Base-by-base conservation (phyloP, 192 early-diverging fungal species). In the Pecoramyces ruminantium region DNA sequence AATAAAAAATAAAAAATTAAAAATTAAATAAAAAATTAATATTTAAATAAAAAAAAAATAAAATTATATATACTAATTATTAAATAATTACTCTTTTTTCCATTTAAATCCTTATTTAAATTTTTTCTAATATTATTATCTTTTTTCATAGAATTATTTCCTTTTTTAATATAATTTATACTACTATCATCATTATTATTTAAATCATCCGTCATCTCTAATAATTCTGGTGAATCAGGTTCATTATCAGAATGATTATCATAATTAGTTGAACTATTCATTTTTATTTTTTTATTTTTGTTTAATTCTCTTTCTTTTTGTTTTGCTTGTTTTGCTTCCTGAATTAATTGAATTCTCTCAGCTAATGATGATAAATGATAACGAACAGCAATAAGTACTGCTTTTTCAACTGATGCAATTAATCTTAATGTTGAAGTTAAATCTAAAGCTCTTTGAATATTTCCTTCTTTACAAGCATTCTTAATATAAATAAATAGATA, bases 371-470 rank as follows among this genome's bases (percentile, higher is more conserved):
- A 85, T 58, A 90, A 86, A 79, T 90, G 88, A 81, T 92, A 84
- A 81, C 87, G 84, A 13, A 91, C 84, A 0, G 96, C 96, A 83
- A 98, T 91, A 83, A 94, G 93, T 78, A 97, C 87, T 5, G 94
- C 95, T 0, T 89, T 91, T 77, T 96, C 94, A 81, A 99, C 86
- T 0, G 95, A 92, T 42, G 83, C 82, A n/a, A 92, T 79, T 28
- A 86, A 84, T 58, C 86, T 85, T 25, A 97, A 86, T 84, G 90
- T 87, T 16, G 83, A 85, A 17, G 90, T 86, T 78, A 99, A 82
- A 84, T 97, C 97, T 39, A 97, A 82, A 0, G 93, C 95, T 14
- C 95, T 89, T 82, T 95, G 90, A 0, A 88, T 79, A 38, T 92
- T 92, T 34, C 95, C 94, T 2, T 85, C 84, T 84, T 93, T 94